Base-by-base conservation (phyloP, 2,329 filamentous ascomycete genomes). In the Sphaerulina vaccinii region DNA sequence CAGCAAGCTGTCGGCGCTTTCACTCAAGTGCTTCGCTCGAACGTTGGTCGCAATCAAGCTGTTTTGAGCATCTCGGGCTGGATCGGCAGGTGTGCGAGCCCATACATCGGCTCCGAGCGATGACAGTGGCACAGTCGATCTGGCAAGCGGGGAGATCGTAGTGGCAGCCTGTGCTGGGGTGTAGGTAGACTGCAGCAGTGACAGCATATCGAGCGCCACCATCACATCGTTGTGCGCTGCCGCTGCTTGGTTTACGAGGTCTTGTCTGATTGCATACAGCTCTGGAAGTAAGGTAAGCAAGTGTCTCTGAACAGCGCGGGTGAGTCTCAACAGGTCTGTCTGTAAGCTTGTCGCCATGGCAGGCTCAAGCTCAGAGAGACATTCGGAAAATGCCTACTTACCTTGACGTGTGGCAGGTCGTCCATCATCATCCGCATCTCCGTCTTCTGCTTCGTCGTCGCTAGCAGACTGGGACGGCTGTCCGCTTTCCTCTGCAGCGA, bases 131-230 rank as follows among this genome's bases (percentile, higher is more conserved):
- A 88, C 82, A 18, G 23, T 76, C 8, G 88, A 79, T 63, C 87
- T 87, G 16, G 95, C 75, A 16, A 76, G 77, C 11, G 82, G 79
- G 1, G 87, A 90, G 56, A 96, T 79, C 3, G 88, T 88, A 40
- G 76, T 70, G 60, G 83, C 78, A 4, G 86, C 88, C 58, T 85
- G 82, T 7, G 80, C 81, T 0, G 88, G 87, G n/a, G 77, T 77
- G 65, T 93, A 82, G 68, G 90, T 91, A 10, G 64, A 61, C 13
- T 93, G 77, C 1, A 95, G 77, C 5, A 95, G 79, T 23, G 90
- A 95, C 50, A 95, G 74, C 62, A 91, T 88, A 68, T 96, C 89
- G 62, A 95, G 82, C 5, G 85, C 83, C 54, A 88, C 78, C 65
- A 87, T 77, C 35, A 85, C 79, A 48, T 82, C 80, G 59, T 86